phyloP scores from a whole-genome alignment of 2,329 filamentous ascomycete species.

The Diaporthe nobilis region DNA sequence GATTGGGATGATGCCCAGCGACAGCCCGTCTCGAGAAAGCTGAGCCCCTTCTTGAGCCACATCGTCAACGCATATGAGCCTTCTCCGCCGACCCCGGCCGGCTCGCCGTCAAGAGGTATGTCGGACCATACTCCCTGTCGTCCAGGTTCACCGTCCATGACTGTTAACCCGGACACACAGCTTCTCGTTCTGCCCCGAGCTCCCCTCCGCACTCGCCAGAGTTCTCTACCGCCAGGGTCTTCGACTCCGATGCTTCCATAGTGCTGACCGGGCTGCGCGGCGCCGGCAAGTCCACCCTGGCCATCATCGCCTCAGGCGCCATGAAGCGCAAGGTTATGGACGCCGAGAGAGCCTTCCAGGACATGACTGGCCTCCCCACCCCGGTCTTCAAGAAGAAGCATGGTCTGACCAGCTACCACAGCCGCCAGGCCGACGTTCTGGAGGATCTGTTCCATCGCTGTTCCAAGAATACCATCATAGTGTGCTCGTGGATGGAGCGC shows the following conservation, averaged over 20 bases:
- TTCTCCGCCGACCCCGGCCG: conserved; percentile 22
- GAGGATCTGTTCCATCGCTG: conserved; percentile 72
- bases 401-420: conserved; percentile 73
- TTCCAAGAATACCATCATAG: conserved; percentile 74
- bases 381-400: conserved; percentile 74
- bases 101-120: conserved; percentile 38
- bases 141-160: neutral
- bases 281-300: conserved; percentile 82
- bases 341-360: conserved; percentile 76
- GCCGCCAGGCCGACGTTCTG: conserved; percentile 74
- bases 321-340: conserved; percentile 79
- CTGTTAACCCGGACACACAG: conserved; percentile 26
- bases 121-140: neutral
- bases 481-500: conserved; percentile 80
- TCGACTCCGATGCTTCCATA: conserved; percentile 76
- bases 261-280: conserved; percentile 81
- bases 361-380: conserved; percentile 73
- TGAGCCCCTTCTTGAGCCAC: conserved; percentile 28
- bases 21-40: conserved; percentile 6
- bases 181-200: conserved; percentile 42
- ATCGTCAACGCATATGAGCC: neutral
- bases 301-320: conserved; percentile 80
- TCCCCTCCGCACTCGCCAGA: conserved; percentile 39
- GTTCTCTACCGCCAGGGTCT: conserved; percentile 52
- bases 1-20: conserved; percentile 37